Evolutionary conservation across 2,329 filamentous ascomycete genomes (phyloP), one percentile per base, ranked within the genome.

Genomic region (Fusarium ambrosium): DNA sequence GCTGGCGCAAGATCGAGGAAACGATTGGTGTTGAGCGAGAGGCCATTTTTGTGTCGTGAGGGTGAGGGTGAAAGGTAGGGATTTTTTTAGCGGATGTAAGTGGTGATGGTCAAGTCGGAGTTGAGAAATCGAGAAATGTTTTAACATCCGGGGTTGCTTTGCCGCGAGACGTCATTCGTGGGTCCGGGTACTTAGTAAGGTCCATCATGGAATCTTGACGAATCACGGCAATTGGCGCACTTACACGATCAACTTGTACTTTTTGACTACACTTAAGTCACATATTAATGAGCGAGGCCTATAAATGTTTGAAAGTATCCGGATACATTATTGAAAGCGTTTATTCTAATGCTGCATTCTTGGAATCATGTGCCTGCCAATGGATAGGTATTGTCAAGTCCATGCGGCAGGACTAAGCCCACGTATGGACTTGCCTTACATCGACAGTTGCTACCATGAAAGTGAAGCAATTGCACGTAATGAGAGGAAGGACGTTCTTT

Each of bases 41-140:
- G 20, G 81, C 79, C 82, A 83, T 83, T 67, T 55, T 63, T 67
- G 61, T 18, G 37, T 8, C 51, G 62, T 39, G 34, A 32, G 58
- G 20, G 8, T 36, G n/a, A 48, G 22, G 22, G 5, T 16, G 22
- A 18, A 36, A 24, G 53, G 53, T 32, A 24, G 34, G n/a, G 16
- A 3, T 58, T 36, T 53, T 62, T 32, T 53, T 48, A 27, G 36
- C 27, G 22, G 27, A 51, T 63, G 59, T 61, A 36, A 27, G 64
- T 66, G 62, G 39, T 59, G 45, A 61, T 41, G 56, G 53, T 51
- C 39, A 29, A 51, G 63, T 65, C 39, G 62, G 29, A 68, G 66
- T 65, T 69, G 66, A 61, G 55, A 76, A 72, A 72, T 64, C 67
- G 66, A 61, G 58, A 78, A 76, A 73, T 71, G 66, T 72, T 77